Base-by-base conservation (phyloP, 1,284 basidiomycete genomes). In the Pisolithus thermaeus region DNA sequence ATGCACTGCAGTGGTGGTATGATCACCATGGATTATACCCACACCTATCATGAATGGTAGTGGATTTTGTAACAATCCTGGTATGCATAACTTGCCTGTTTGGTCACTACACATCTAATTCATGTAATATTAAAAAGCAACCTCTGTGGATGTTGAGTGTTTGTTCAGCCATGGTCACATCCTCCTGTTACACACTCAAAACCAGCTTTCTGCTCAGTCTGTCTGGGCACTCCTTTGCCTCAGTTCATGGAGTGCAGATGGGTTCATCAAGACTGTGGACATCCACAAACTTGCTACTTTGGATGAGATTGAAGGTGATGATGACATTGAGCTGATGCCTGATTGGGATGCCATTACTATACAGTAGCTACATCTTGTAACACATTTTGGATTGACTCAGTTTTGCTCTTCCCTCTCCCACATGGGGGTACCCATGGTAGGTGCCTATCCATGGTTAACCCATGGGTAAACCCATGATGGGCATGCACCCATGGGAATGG, bases 161-260 rank as follows among this genome's bases (percentile, higher is more conserved):
- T 28, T 63, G 6, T 68, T 68, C 47, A 64, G 63, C 48, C 44
- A 52, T 7, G 59, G 63, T 12, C 32, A 59, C 3, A 20, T 40
- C 20, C 39, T 40, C 20, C 50, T 68, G 2, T 52, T 61, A 20
- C 60, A 66, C 49, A 45, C 58, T 20, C 53, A 58, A 14, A 66
- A 60, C 49, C 51, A 59, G 1, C 53, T 69, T 4, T 59, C 59
- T 28, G 56, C 56, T 3, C 49, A 59, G 32, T 58, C 59, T 4
- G 63, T 57, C 6, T 54, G 59, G n/a, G 61, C 64, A 11, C 51
- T 63, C 8, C 43, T 67, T 14, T 69, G 67, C 48, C 49, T 69
- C 20, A 58, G 59, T 18, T 36, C 50, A 16, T 69, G 67, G 66
- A 62, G 57, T 27, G 25, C 4, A 4, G 25, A 27, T 27, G 25